Percentiles rank a stretch among this genome's conserved stretches.
Evolutionary conservation across 1,139 yeast species (phyloP).

Genomic region (Lodderomyces pseudojiufengensis): DNA sequence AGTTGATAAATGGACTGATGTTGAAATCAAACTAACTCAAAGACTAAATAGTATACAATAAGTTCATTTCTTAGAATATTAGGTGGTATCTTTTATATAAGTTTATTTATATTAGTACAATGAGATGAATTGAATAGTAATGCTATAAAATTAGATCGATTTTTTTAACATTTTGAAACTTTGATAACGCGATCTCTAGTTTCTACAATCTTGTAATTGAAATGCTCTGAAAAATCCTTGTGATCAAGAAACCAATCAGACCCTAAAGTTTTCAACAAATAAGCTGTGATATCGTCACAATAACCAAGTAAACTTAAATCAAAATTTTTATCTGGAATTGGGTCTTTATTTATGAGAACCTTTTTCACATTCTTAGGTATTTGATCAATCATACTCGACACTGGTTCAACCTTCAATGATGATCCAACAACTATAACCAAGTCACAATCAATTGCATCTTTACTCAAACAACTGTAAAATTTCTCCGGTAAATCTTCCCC

Average conservation of each 20-base stretch:
- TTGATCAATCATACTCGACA: constrained; percentile 75
- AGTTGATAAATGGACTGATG: constrained; percentile 67
- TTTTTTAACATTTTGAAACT: too few species aligned
- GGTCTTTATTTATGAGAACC: constrained; percentile 73
- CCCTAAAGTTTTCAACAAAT: constrained; percentile 52
- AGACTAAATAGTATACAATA: constrained; percentile 33
- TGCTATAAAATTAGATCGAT: too few species aligned
- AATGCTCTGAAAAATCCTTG: constrained; percentile 15
- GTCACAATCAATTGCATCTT: constrained; percentile 66
- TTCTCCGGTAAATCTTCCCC: constrained; percentile 80
- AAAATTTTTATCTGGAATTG: constrained; percentile 74
- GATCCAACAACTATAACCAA: constrained; percentile 83
- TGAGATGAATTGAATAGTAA: not conserved
- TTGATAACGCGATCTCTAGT: constrained; percentile 3
- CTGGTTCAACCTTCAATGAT: constrained; percentile 90
- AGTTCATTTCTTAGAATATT: too few species aligned
- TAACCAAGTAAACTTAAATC: constrained; percentile 76
- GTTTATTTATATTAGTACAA: too few species aligned
- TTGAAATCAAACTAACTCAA: constrained; percentile 44
- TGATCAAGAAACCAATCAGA: constrained; percentile 62
- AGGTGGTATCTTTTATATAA: too few species aligned
- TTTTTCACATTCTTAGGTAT: constrained; percentile 72
- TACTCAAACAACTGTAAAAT: constrained; percentile 57
- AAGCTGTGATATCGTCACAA: constrained; percentile 83
- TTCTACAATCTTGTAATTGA: constrained; percentile 13